Percentiles rank a stretch among this genome's conserved stretches.
These are phyloP conservation scores for Helianthus tuberosus DNA, from an alignment of 129 eudicot genomes.

Conservation along the genomic window DNA sequence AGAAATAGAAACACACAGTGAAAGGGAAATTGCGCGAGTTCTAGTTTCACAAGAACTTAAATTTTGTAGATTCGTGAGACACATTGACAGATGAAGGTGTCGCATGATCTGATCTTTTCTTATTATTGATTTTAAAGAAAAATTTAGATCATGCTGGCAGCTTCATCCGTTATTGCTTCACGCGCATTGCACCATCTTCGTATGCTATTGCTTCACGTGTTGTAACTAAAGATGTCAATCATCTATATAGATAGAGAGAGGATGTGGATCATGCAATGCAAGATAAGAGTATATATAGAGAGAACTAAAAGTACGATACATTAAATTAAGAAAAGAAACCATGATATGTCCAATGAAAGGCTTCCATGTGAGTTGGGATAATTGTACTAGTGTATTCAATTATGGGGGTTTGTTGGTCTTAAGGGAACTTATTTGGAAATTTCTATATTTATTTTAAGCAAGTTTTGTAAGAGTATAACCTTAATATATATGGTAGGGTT, in stretches of 20 bases:
- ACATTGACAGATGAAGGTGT: conserved; percentile 22
- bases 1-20: neutral
- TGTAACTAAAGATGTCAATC: neutral
- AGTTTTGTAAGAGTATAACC: neutral
- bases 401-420: conserved; percentile 31
- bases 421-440: conserved; percentile 15
- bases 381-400: conserved; percentile 26
- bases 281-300: conserved; percentile 25
- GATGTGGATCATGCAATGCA: conserved; percentile 3
- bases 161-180: conserved; percentile 33
- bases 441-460: neutral
- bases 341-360: conserved; percentile 21
- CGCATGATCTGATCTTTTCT: conserved; percentile 31
- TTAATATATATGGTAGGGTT: too few species aligned
- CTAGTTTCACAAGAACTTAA: neutral
- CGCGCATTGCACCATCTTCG: neutral
- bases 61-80: conserved; percentile 6
- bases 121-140: neutral
- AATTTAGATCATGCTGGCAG: conserved; percentile 44
- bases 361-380: conserved; percentile 25
- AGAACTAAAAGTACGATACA: conserved; percentile 2
- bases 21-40: neutral
- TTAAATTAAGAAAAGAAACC: neutral
- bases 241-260: neutral
- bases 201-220: conserved; percentile 8